Base-by-base conservation (phyloP, 225 moss, liverwort and hornwort species). In the Anthoceros angustus region DNA sequence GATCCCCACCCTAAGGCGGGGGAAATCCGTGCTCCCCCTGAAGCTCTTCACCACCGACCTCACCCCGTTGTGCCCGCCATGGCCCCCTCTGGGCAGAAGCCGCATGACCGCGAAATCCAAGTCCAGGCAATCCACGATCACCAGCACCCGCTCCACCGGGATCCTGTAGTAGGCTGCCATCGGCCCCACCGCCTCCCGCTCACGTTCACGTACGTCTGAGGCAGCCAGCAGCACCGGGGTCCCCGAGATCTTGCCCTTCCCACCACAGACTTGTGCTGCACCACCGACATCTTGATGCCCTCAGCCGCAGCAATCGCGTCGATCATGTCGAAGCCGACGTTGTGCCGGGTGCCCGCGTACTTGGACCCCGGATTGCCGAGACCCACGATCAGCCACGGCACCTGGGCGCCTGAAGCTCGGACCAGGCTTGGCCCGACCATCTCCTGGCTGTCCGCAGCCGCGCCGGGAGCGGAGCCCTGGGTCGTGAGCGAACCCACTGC, bases 51-150 rank as follows among this genome's bases (percentile, higher is more conserved):
- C 78, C 67, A 98, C 77, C 75, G 85, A 92, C 77, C 72, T 91
- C 92, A 98, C 88, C 78, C 95, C 98, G 41, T 98, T 92, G 68
- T 98, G 98, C 41, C 92, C 92, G 72, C 98, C 98, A 70, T 92
- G 92, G 18, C 98, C 98, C 70, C 98, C 98, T 75, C 86, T 87
- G 38, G 87, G 81, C 70, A 86, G 74, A 72, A 98, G 75, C 41
- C 78, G 84, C 73, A 98, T 80, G 62, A 87, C 75, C 60, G 86
- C 87, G 70, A 89, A 92, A 62, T 98, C 92, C 67, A 98, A 84
- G 69, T 98, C 98, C 71, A 92, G 73, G 71, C 92, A 92, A 71
- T 98, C 98, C 42, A 74, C 92, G 55, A 95, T 86, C 90, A 90
- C 75, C 61, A 63, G 68, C 46, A 98, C 80, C 62, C 92, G 88